These are phyloP conservation scores for Vishniacozyma victoriae DNA, from an alignment of 768 basidiomycete genomes.

Conservation along the genomic window DNA sequence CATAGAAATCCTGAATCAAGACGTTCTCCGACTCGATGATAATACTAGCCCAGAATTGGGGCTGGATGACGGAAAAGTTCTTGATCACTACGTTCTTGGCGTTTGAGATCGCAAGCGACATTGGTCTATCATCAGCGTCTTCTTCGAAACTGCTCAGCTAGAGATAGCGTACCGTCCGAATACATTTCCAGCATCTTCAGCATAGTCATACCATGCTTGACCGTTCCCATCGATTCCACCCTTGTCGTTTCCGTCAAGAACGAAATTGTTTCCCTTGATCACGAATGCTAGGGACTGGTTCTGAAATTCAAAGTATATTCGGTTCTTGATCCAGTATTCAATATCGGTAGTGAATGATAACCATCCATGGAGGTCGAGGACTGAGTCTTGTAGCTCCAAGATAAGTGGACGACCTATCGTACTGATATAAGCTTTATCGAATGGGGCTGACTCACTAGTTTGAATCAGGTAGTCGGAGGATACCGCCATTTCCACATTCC, in stretches of 20 bases:
- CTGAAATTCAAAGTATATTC: conserved; percentile 47
- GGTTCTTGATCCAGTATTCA: conserved; percentile 49
- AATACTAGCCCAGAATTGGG: conserved; percentile 51
- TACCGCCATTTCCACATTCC: conserved; percentile 14
- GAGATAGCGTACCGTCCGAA: conserved; percentile 35
- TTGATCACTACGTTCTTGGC: conserved; percentile 47
- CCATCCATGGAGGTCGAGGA: conserved; percentile 47
- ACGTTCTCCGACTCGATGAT: conserved; percentile 47
- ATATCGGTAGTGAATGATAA: conserved; percentile 48
- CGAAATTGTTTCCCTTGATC: conserved; percentile 53
- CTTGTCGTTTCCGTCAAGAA: conserved; percentile 70
- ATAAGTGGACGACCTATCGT: conserved; percentile 21
- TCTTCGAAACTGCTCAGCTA: too few species aligned
- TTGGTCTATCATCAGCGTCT: conserved; percentile 30
- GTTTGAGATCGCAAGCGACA: conserved; percentile 48
- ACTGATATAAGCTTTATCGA: conserved; percentile 4
- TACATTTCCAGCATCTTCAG: conserved; percentile 48
- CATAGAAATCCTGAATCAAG: conserved; percentile 48
- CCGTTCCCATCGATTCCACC: conserved; percentile 51
- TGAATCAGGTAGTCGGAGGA: conserved; percentile 23
- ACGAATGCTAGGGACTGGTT: conserved; percentile 49
- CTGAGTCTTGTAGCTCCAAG: conserved; percentile 45
- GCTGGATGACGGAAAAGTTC: conserved; percentile 50
- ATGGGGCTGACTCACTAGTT: conserved; percentile 47
- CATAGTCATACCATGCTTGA: conserved; percentile 50